These are phyloP conservation scores for Golubevia pallescens DNA, from an alignment of 1,284 basidiomycete species.

Conservation along the genomic window DNA sequence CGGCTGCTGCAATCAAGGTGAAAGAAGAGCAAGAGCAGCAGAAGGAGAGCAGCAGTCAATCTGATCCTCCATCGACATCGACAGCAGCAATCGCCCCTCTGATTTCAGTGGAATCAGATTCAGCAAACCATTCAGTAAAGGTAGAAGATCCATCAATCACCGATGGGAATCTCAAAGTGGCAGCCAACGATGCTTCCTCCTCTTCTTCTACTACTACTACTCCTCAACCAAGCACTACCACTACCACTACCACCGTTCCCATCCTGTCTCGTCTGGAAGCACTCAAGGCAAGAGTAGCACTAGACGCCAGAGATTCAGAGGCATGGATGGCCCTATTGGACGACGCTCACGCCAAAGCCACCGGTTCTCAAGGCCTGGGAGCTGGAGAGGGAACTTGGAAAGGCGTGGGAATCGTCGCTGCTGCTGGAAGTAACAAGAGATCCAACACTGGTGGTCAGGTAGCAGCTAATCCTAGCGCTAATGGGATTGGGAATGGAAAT, in stretches of 20 bases:
- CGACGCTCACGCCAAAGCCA: conserved; percentile 21
- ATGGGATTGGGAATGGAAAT: no score
- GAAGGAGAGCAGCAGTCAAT: no score
- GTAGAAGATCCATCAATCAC: no score
- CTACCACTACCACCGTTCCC: background rate
- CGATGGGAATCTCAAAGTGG: no score
- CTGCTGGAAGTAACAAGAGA: background rate
- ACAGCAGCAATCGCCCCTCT: no score
- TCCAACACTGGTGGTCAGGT: background rate
- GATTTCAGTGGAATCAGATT: no score
- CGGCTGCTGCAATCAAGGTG: no score
- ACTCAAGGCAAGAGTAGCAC: conserved; percentile 17
- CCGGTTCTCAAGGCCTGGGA: background rate
- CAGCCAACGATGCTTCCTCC: no score
- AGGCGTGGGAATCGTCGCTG: background rate
- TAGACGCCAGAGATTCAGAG: conserved; percentile 44
- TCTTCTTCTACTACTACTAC: background rate
- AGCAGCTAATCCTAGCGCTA: background rate
- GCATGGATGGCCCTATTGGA: conserved; percentile 55
- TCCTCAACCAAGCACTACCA: background rate
- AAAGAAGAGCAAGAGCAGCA: no score
- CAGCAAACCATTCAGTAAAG: no score
- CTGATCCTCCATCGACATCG: no score
- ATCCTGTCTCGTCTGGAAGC: background rate
- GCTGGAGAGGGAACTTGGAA: background rate